These are phyloP conservation scores for Thermothielavioides terrestris DNA, from an alignment of 495 filamentous ascomycete species.

Conservation along the genomic window DNA sequence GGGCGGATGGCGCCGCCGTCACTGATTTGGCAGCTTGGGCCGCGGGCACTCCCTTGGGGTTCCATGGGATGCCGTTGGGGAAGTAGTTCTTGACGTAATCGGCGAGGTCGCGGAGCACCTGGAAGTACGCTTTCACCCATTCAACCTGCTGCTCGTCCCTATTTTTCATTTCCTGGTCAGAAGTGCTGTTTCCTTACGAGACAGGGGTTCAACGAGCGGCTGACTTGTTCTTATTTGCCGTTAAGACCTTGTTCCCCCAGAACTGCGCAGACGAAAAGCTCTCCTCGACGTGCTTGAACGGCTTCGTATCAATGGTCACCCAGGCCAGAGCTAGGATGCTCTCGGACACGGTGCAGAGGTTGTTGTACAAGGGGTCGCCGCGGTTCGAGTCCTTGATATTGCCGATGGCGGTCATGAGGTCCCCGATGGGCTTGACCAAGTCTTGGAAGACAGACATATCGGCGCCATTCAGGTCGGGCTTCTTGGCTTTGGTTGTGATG, in stretches of 20 bases:
- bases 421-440: slow-evolving; percentile 69
- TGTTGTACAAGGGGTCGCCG: slow-evolving; percentile 58
- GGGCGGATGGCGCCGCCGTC: slow-evolving; percentile 26
- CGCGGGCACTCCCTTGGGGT: slow-evolving; percentile 67
- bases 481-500: slow-evolving; percentile 83
- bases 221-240: slow-evolving; percentile 84
- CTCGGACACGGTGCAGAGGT: slow-evolving; percentile 79
- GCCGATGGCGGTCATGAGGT: slow-evolving; percentile 63
- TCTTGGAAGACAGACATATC: slow-evolving; percentile 57
- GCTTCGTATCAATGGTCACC: slow-evolving; percentile 71
- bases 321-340: slow-evolving; percentile 78
- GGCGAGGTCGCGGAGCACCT: slow-evolving; percentile 69
- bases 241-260: slow-evolving; percentile 85
- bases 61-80: slow-evolving; percentile 76
- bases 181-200: background rate
- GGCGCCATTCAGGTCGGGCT: slow-evolving; percentile 64
- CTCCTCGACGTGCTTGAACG: slow-evolving; percentile 72
- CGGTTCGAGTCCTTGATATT: slow-evolving; percentile 74
- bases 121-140: slow-evolving; percentile 82
- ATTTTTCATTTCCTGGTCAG: background rate
- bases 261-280: slow-evolving; percentile 72
- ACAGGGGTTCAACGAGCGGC: slow-evolving; percentile 18
- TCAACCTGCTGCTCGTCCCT: slow-evolving; percentile 72
- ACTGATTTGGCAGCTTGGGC: slow-evolving; percentile 53
- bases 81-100: slow-evolving; percentile 78